Evolutionary conservation across 768 basidiomycete genomes (phyloP), one percentile per base, ranked within the genome.

Genomic region (Omphalotus guepiniiformis): DNA sequence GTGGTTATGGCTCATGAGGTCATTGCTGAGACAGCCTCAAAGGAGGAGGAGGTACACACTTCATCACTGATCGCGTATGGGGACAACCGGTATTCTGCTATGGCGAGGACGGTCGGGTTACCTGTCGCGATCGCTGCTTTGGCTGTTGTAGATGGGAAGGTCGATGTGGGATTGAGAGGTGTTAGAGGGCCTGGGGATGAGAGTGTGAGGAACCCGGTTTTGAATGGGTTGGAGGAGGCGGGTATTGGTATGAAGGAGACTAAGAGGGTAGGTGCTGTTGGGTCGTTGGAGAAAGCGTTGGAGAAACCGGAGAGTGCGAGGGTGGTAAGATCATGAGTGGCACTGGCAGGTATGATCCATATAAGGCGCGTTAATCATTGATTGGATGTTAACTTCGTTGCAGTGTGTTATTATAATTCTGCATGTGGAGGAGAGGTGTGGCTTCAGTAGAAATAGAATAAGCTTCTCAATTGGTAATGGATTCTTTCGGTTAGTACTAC

Each of bases 41-140:
- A 43, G 47, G 29, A 52, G 16, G 70, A 75, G 54, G 73, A 82
- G 53, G 73, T 80, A 26, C 76, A 92, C 53, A 83, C 80, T 9
- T 87, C 88, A 6, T 75, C 78, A 19, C 62, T 93, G 12, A 68
- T 84, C 19, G 66, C 75, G 26, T 85, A 85, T 54, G 92, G 84
- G 1, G 32, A 48, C 12, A 16, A 42, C 26, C 27, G n/a, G 73
- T 1, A 75, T 2, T 86, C 87, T 0, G 93, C 93, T 4, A 96
- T 96, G 93, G 80, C 91, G n/a, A 73, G 82, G 25, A 90, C 88
- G 2, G 93, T 96, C 15, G 93, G 93, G 3, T 65, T 93, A 37
- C 93, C 93, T 0, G 80, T 94, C 6, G 93, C 88, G 1, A 79
- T 93, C 57, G 91, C 91, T 1, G 82, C 91, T 1, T 61, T 87